phyloP scores from a whole-genome alignment of 768 basidiomycete species.

The Pisolithus sp. region DNA sequence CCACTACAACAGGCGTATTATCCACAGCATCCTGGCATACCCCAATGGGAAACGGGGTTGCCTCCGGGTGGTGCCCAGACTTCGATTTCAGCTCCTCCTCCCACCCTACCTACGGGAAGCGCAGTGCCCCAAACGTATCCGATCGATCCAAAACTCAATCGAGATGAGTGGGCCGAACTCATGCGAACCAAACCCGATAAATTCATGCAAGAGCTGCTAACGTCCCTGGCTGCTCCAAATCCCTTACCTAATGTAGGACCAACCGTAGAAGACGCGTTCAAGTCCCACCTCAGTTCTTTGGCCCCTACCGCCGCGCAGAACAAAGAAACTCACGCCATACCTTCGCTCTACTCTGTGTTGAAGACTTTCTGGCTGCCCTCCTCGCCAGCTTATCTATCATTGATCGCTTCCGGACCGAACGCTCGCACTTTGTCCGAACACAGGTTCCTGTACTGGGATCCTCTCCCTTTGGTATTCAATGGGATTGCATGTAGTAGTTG shows the following conservation, averaged over 20 bases:
- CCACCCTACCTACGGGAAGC: constrained; percentile 24
- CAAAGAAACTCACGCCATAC: constrained; percentile 46
- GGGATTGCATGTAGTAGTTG: constrained; percentile 73
- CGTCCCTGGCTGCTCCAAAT: constrained; percentile 56
- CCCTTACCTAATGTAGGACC: constrained; percentile 55
- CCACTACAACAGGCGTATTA: constrained; percentile 22
- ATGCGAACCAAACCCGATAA: constrained; percentile 47
- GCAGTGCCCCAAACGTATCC: constrained; percentile 18
- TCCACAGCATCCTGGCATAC: constrained; percentile 27
- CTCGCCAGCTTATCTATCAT: constrained; percentile 68
- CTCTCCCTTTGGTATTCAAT: constrained; percentile 75
- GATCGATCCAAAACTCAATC: constrained; percentile 47
- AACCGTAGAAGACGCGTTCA: constrained; percentile 72
- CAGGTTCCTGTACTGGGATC: constrained; percentile 84
- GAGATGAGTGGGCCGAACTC: constrained; percentile 62
- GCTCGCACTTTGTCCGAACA: constrained; percentile 67
- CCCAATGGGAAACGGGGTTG: constrained; percentile 25
- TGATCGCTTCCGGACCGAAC: constrained; percentile 65
- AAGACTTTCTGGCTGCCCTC: constrained; percentile 83
- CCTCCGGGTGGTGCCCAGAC: constrained; percentile 19
- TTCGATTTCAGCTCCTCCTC: constrained; percentile 26
- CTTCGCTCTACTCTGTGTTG: constrained; percentile 67
- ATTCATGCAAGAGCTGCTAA: constrained; percentile 53
- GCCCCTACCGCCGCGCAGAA: constrained; percentile 42
- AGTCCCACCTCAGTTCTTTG: constrained; percentile 64